A percentile compares a stretch with the other conserved stretches of the same genome.
Conservation (phyloP, 148 eudicot species). For the Pouteria glomerata region DNA sequence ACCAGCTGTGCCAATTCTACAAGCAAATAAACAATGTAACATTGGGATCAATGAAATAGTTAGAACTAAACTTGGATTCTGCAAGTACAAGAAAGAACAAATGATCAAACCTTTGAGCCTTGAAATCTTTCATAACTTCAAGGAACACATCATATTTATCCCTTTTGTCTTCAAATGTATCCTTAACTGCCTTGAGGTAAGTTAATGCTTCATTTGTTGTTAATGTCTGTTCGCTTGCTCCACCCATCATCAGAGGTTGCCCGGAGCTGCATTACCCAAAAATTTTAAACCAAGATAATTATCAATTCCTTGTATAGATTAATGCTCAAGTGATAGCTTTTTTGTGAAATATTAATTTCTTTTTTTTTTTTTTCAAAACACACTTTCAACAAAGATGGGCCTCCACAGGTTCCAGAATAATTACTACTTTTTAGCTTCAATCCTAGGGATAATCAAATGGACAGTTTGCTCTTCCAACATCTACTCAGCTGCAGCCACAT, state of each 20-base stretch:
- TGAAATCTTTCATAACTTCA: slow-evolving; percentile 74
- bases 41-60: neutral
- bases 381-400: neutral
- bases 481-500: too few species aligned
- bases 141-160: slow-evolving; percentile 64
- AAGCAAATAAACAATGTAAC: slow-evolving; percentile 10
- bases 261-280: slow-evolving; percentile 35
- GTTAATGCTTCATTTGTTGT: slow-evolving; percentile 58
- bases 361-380: too few species aligned
- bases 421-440: neutral
- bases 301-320: slow-evolving; percentile 12
- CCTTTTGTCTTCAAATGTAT: slow-evolving; percentile 41
- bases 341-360: neutral
- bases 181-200: slow-evolving; percentile 56
- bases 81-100: slow-evolving; percentile 9
- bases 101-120: slow-evolving; percentile 49
- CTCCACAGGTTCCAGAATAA: neutral
- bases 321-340: neutral
- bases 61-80: neutral
- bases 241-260: slow-evolving; percentile 36
- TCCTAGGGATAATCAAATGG: neutral
- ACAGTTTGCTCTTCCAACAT: too few species aligned
- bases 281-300: neutral
- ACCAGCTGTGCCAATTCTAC: slow-evolving; percentile 58
- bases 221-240: slow-evolving; percentile 37